Base-by-base conservation (phyloP, 441 rosid species). In the Dalechampia spathulata region DNA sequence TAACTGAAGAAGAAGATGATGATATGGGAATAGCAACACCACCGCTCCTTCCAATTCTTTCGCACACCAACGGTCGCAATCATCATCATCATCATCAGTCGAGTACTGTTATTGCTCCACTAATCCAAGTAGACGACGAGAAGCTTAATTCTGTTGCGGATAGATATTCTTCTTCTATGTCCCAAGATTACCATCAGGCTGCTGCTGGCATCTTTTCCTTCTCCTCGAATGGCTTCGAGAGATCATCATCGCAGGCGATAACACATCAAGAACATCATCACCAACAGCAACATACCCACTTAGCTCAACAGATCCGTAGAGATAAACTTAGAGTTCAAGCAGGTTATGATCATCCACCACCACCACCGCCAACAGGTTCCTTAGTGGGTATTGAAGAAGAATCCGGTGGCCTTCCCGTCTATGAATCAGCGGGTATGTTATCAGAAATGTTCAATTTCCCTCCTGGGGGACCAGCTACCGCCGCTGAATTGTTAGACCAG, bases 391-490 rank as follows among this genome's bases (percentile, higher is more conserved):
- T 74, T 11, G 86, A 63, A 26, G 90, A 80, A 57, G 85, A 78
- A 56, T 65, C 86, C 26, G 60, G 53, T 42, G 73, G 71, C 9
- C 72, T 81, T 57, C 91, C 93, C 21, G 90, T 66, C 14, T 88
- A 92, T 23, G 91, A 86, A 70, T 70, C 85, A 0, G 81, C 88
- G 52, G 97, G 97, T 22, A 87, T 92, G 86, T 66, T 86, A 69
- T 89, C 97, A 3, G 99, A 92, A 66, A 92, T 86, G 99, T 85
- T 92, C 72, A 85, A 76, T 75, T 86, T 85, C 52, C 75, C 91
- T 40, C 41, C 78, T 5, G 79, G 79, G 6, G 81, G 74, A 5
- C 65, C 66, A 10, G 43, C 51, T 19, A 54, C 78, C 10, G 69
- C 79, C 15, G 55, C 75, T 9, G 81, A 78, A 68, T 72, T 79